These are phyloP conservation scores for Vitellaria paradoxa DNA, from an alignment of 179 eudicot genomes.

Conservation along the genomic window DNA sequence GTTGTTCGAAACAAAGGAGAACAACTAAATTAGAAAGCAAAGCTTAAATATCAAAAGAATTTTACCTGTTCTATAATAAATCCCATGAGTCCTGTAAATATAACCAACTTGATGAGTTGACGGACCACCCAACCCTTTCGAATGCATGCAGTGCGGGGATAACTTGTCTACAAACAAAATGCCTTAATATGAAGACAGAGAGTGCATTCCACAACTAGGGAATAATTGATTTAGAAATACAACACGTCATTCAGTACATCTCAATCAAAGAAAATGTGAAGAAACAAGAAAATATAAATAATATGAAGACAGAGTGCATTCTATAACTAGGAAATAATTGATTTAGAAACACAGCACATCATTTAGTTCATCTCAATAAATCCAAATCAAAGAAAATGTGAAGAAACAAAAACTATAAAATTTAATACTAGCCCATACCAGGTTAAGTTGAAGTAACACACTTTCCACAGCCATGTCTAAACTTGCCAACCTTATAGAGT, in stretches of 20 bases:
- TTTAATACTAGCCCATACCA: background rate
- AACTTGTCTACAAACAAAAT: slow-evolving; percentile 60
- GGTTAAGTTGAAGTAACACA: background rate
- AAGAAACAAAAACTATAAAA: background rate
- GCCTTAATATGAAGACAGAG: slow-evolving; percentile 2
- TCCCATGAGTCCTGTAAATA: slow-evolving; percentile 92
- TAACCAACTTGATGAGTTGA: slow-evolving; percentile 76
- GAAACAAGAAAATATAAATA: background rate
- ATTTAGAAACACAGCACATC: background rate
- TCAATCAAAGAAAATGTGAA: slow-evolving; percentile 5
- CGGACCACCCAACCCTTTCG: slow-evolving; percentile 90
- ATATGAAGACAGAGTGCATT: background rate
- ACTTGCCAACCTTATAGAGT: background rate
- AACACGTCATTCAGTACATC: background rate
- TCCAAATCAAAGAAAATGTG: slow-evolving; percentile 1
- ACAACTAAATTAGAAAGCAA: slow-evolving; percentile 4
- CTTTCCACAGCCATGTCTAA: background rate
- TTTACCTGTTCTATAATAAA: slow-evolving; percentile 69
- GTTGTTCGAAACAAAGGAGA: background rate
- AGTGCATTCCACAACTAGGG: background rate
- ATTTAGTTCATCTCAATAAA: slow-evolving; percentile 1
- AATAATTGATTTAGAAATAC: background rate
- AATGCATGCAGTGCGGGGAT: slow-evolving; percentile 66
- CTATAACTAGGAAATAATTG: background rate
- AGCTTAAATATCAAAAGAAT: background rate